Evolutionary conservation across 345 rosid species (phyloP).

Genomic region (Moringa oleifera): DNA sequence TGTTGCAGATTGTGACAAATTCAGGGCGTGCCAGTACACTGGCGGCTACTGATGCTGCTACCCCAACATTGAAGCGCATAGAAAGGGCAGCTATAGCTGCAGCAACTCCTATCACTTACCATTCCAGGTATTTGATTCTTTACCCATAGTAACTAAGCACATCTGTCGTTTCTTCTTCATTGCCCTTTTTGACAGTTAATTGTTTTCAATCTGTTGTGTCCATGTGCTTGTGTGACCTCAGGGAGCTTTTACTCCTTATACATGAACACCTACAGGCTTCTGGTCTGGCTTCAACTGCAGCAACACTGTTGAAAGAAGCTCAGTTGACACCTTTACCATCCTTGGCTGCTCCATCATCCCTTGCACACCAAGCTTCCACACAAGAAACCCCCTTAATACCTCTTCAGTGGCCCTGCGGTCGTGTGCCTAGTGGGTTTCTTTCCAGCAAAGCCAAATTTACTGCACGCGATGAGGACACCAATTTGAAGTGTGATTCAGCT

Average conservation of each 20-base stretch:
- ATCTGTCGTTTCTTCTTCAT: too few relatives aligned
- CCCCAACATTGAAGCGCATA: slow-evolving; percentile 92
- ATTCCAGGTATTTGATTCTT: slow-evolving; percentile 43
- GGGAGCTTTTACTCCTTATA: slow-evolving; percentile 90
- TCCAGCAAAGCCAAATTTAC: slow-evolving; percentile 40
- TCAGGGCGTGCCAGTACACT: slow-evolving; percentile 89
- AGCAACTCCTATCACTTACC: slow-evolving; percentile 94
- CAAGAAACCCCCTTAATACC: slow-evolving; percentile 59
- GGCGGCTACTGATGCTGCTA: slow-evolving; percentile 99
- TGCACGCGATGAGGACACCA: slow-evolving; percentile 39
- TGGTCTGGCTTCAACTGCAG: slow-evolving; percentile 71
- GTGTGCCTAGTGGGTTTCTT: slow-evolving; percentile 60
- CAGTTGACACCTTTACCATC: slow-evolving; percentile 80
- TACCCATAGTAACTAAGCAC: background rate
- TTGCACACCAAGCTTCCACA: slow-evolving; percentile 42
- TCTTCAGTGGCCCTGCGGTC: slow-evolving; percentile 87
- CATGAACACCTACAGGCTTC: slow-evolving; percentile 96
- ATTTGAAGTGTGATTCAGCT: slow-evolving; percentile 37
- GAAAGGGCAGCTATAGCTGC: slow-evolving; percentile 99
- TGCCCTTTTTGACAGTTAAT: background rate
- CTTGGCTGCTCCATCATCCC: slow-evolving; percentile 60
- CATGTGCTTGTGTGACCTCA: slow-evolving; percentile 23
- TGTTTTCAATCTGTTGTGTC: slow-evolving; percentile 6
- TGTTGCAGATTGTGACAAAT: slow-evolving; percentile 84
- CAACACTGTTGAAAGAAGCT: slow-evolving; percentile 74